phyloP scores from a whole-genome alignment of 2,329 filamentous ascomycete genomes.

The Talaromyces sp. region DNA sequence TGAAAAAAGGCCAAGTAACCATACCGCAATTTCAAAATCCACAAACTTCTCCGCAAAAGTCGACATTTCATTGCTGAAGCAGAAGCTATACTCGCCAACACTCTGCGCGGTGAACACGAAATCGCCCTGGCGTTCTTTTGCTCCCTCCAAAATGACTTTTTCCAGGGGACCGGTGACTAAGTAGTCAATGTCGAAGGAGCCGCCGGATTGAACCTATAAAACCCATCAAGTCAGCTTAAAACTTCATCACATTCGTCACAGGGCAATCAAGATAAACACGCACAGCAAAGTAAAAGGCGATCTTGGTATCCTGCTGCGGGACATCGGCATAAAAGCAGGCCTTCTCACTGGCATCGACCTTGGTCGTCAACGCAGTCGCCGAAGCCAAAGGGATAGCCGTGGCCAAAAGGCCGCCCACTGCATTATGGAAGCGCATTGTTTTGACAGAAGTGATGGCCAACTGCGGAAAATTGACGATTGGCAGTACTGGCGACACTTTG shows the following conservation, averaged over 20 bases:
- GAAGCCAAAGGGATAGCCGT: constrained; percentile 64
- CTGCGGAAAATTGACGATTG: not conserved
- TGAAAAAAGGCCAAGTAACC: constrained; percentile 29
- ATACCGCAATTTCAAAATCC: constrained; percentile 92
- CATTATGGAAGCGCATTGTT: constrained; percentile 59
- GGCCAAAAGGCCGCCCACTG: constrained; percentile 65
- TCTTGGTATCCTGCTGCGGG: constrained; percentile 73
- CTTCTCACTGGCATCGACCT: constrained; percentile 82
- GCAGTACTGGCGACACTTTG: not conserved
- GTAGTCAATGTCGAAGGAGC: constrained; percentile 96
- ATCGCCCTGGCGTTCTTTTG: constrained; percentile 91
- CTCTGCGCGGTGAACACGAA: constrained; percentile 94
- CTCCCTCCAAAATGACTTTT: constrained; percentile 75
- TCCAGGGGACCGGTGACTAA: constrained; percentile 73
- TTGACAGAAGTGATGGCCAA: not conserved
- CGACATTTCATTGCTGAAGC: constrained; percentile 98
- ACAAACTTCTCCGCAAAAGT: constrained; percentile 97
- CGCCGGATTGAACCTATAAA: constrained; percentile 86
- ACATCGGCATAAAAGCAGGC: constrained; percentile 89
- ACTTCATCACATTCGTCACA: not conserved
- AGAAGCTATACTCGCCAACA: constrained; percentile 87
- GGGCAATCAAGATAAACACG: constrained; percentile 27
- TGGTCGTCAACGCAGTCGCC: constrained; percentile 91
- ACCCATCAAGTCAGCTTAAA: not conserved
- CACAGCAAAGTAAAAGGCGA: constrained; percentile 98